phyloP scores from a whole-genome alignment of 1,139 yeast species.

The Geotrichum europaeum region DNA sequence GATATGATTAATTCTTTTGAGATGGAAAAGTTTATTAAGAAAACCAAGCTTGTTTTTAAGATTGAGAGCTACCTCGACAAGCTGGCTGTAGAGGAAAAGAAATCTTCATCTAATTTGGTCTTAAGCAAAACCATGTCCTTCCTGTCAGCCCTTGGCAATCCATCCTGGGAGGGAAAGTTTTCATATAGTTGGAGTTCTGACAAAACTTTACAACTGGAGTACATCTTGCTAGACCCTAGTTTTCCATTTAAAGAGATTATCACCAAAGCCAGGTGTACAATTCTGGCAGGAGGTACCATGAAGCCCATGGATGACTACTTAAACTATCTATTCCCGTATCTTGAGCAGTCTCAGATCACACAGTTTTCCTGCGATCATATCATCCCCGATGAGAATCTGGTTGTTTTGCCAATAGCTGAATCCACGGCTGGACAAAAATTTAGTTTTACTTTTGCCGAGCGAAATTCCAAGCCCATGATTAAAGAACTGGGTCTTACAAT shows the following conservation, averaged over 20 bases:
- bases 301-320: slow-evolving; percentile 75
- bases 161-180: slow-evolving; percentile 74
- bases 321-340: slow-evolving; percentile 58
- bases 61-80: slow-evolving; percentile 63
- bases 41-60: slow-evolving; percentile 77
- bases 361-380: slow-evolving; percentile 79
- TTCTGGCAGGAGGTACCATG: slow-evolving; percentile 95
- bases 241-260: slow-evolving; percentile 61
- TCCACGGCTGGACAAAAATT: slow-evolving; percentile 33
- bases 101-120: slow-evolving; percentile 45
- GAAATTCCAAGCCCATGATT: slow-evolving; percentile 47
- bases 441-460: slow-evolving; percentile 64
- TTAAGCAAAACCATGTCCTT: slow-evolving; percentile 64
- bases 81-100: slow-evolving; percentile 17
- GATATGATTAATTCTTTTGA: slow-evolving; percentile 68
- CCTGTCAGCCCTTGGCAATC: slow-evolving; percentile 60
- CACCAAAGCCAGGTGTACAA: slow-evolving; percentile 60
- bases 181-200: slow-evolving; percentile 49
- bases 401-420: slow-evolving; percentile 49
- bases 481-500: slow-evolving; percentile 49
- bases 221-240: slow-evolving; percentile 78
- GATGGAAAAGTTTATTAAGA: slow-evolving; percentile 55
- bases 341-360: slow-evolving; percentile 40
- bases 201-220: slow-evolving; percentile 44
- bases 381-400: slow-evolving; percentile 63